Base-by-base conservation (phyloP, 1,284 basidiomycete genomes). In the Trichosporon sp. region DNA sequence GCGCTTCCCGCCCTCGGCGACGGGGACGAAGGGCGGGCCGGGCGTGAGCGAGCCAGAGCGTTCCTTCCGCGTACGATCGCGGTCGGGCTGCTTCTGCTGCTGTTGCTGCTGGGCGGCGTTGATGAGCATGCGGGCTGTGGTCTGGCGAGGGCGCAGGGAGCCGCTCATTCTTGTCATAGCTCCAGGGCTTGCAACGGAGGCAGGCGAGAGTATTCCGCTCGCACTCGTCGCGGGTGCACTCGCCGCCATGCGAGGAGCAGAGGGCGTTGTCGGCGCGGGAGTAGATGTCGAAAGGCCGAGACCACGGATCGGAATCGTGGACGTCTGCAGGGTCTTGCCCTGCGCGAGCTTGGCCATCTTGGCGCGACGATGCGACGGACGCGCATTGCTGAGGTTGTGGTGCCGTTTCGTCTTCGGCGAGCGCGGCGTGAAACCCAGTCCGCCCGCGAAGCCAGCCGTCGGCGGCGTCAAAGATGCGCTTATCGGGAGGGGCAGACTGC, bases 241-340 rank as follows among this genome's bases (percentile, higher is more conserved):
- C 4, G 77, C 67, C 10, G 77, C 78, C 10, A 80, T 67, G 31
- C 79, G 70, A 8, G 35, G 21, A 7, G 51, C 16, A 10, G 51
- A 7, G 4, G 72, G 68, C 4, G 71, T 68, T 0, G 66, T 32
- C 11, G 73, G 70, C 8, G 54, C 14, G 2, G 51, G 46, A 5
- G 63, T 61, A 5, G 38, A 40, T 6, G 19, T 31, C 2, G 75
- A 70, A 0, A 71, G 69, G 10, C 77, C 70, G 46, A 78, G 71
- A 3, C 77, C 77, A 48, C 80, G 71, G 19, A 83, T 82, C n/a
- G 81, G 79, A 63, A 83, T 82, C 0, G 80, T 82, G 5, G 76
- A 74, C 5, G 77, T 70, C 8, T 72, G 51, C n/a, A 78, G 73
- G 6, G 70, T 74, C 51, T 73, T 72, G 63, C 71, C 71, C 4